Evolutionary conservation across 139 green algal genomes (phyloP).

Genomic region (Edaphochlamys debaryana): DNA sequence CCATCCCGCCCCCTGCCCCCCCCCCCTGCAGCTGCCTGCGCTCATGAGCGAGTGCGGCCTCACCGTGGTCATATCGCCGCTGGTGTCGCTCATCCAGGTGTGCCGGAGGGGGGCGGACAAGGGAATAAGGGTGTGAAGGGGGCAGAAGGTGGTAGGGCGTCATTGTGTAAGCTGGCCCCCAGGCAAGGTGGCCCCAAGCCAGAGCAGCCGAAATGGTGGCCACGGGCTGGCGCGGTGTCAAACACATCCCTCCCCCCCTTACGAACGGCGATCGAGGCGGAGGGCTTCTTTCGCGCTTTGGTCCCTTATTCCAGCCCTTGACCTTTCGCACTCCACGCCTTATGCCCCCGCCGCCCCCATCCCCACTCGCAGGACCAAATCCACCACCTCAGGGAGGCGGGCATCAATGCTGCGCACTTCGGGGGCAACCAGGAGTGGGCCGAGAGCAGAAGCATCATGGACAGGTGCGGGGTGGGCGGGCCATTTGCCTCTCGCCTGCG

Average conservation of each 20-base stretch:
- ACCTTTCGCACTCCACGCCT: neutral
- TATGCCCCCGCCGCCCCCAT: neutral
- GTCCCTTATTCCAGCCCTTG: too few species aligned
- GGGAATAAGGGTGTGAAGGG: neutral
- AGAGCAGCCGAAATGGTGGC: too few species aligned
- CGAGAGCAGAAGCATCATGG: constrained; percentile 20
- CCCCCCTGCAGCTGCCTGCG: constrained; percentile 74
- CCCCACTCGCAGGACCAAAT: constrained; percentile 64
- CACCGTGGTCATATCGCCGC: constrained; percentile 92
- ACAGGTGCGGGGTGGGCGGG: constrained; percentile 18
- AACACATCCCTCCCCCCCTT: too few species aligned
- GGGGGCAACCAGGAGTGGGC: constrained; percentile 29
- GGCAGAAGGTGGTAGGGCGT: too few species aligned
- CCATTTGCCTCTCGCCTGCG: too few species aligned
- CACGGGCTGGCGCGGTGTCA: too few species aligned
- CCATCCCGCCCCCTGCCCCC: too few species aligned
- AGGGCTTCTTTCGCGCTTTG: neutral
- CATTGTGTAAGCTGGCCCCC: too few species aligned
- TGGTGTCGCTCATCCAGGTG: constrained; percentile 95
- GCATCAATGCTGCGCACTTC: constrained; percentile 54
- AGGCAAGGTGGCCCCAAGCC: too few species aligned
- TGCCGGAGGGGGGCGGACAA: neutral
- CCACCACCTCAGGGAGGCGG: constrained; percentile 69
- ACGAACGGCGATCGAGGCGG: too few species aligned
- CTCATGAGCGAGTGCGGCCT: constrained; percentile 71